Conservation (phyloP, 2,329 filamentous ascomycete genomes). For the Diaporthe ilicicola region DNA sequence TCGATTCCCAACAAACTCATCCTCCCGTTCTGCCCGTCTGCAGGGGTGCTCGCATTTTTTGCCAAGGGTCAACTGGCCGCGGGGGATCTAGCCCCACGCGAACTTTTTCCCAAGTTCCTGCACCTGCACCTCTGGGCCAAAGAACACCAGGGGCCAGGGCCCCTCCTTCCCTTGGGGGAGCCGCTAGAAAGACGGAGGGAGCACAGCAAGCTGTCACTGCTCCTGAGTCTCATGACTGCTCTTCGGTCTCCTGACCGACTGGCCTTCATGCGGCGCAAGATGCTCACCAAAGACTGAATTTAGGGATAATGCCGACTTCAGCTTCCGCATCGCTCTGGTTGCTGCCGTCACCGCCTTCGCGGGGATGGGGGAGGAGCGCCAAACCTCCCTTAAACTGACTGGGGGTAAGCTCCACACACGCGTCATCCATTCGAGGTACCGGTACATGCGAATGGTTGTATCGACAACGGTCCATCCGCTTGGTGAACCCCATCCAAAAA, state of each 20-base stretch:
- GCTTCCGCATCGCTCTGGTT: neutral
- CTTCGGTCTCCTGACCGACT: too few species aligned
- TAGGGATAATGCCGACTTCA: too few species aligned
- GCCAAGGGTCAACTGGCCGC: constrained; percentile 13
- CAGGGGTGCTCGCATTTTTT: constrained; percentile 23
- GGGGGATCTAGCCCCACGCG: constrained; percentile 23
- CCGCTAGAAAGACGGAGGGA: neutral
- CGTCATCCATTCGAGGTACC: constrained; percentile 21
- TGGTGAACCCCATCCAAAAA: constrained; percentile 24
- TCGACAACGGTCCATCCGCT: constrained; percentile 15
- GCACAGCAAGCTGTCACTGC: neutral
- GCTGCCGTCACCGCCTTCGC: constrained; percentile 11
- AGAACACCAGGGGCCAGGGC: constrained; percentile 28
- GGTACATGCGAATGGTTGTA: constrained; percentile 12
- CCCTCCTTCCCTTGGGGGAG: neutral
- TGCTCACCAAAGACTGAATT: too few species aligned
- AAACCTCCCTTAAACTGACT: constrained; percentile 20
- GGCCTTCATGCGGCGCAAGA: too few species aligned
- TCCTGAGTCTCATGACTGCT: neutral
- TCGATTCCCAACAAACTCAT: constrained; percentile 24
- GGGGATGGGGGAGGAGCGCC: neutral
- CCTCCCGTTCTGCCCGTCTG: constrained; percentile 1
- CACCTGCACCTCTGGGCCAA: neutral
- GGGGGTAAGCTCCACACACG: constrained; percentile 8
- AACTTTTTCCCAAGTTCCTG: constrained; percentile 5